Evolutionary conservation across 192 early-diverging fungal genomes (phyloP).

Genomic region (Coemansia sp.): DNA sequence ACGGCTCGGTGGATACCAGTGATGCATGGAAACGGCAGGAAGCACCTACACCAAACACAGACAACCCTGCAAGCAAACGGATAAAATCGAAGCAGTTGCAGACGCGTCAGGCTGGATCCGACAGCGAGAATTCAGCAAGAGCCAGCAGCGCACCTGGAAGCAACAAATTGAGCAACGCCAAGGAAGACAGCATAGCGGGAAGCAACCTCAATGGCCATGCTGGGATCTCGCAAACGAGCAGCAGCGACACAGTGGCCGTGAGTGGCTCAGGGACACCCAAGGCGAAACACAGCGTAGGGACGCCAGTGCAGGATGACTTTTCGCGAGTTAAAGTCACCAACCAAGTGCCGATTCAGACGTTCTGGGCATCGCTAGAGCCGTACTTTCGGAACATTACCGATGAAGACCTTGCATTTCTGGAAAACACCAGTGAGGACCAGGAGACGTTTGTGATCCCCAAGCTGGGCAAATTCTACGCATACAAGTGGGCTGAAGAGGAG

Average conservation of each 20-base stretch:
- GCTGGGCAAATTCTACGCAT: constrained; percentile 72
- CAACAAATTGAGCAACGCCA: not conserved
- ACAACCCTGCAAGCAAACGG: constrained; percentile 30
- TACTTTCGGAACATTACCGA: constrained; percentile 78
- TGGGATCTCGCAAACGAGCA: constrained; percentile 8
- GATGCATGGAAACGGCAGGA: not conserved
- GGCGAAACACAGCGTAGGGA: constrained; percentile 38
- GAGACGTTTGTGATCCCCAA: constrained; percentile 77
- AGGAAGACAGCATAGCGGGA: not conserved
- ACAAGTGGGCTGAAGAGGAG: constrained; percentile 69
- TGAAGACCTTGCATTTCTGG: constrained; percentile 72
- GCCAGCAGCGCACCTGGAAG: constrained; percentile 11
- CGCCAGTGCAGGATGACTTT: constrained; percentile 60
- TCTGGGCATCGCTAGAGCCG: constrained; percentile 80
- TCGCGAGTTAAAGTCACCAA: constrained; percentile 68
- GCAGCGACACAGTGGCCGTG: constrained; percentile 3
- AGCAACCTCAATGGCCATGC: constrained; percentile 4
- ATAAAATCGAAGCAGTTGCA: constrained; percentile 11
- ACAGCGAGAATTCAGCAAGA: constrained; percentile 35
- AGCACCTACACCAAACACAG: constrained; percentile 5
- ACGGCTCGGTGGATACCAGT: not conserved
- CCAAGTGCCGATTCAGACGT: constrained; percentile 81
- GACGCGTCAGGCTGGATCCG: constrained; percentile 18
- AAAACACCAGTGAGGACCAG: constrained; percentile 58
- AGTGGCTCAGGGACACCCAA: constrained; percentile 17